Base-by-base conservation (phyloP, 768 basidiomycete genomes). In the Suillus weaverae region DNA sequence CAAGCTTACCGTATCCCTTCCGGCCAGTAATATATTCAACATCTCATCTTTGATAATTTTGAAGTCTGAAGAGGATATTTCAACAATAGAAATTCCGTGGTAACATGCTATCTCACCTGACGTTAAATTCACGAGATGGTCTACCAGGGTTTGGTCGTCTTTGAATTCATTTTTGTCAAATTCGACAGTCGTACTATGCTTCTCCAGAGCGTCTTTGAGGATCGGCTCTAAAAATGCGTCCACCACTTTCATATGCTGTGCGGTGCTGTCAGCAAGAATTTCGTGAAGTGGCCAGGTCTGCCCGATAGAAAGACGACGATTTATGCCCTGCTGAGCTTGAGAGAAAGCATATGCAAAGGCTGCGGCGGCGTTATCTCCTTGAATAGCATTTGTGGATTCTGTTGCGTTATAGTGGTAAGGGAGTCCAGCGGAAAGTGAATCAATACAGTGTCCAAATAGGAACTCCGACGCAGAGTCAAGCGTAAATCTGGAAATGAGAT, bases 381-480 rank as follows among this genome's bases (percentile, higher is more conserved):
- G 46, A 44, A 57, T 18, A 26, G 54, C 60, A 66, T 61, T 36
- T 33, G 36, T 39, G 20, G 36, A 22, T 2, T 68, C 51, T 2
- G 74, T 62, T 30, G 65, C 43, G 18, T 74, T 70, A 62, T 75
- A 68, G 5, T 84, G 81, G 65, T 79, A 80, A 2, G 80, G 80
- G 4, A 85, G 72, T 4, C 67, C 67, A 1, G 69, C 73, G 14
- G 69, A 64, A 18, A 86, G 74, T 39, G 78, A 78, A 69, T 82
- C 53, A 2, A 85, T 76, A 41, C 79, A 77, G 43, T 73, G 69
- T 6, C 82, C 84, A 62, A 85, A 85, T 53, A 86, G 72, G 66
- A 85, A 86, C 62, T 84, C 82, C 3, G 85, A 80, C 0, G 86
- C 85, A 5, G 84, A 77, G 70, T 86, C 84, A 43, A 86, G 77